Evolutionary conservation across 2,329 filamentous ascomycete genomes (phyloP).

Genomic region (Fusarium napiforme): DNA sequence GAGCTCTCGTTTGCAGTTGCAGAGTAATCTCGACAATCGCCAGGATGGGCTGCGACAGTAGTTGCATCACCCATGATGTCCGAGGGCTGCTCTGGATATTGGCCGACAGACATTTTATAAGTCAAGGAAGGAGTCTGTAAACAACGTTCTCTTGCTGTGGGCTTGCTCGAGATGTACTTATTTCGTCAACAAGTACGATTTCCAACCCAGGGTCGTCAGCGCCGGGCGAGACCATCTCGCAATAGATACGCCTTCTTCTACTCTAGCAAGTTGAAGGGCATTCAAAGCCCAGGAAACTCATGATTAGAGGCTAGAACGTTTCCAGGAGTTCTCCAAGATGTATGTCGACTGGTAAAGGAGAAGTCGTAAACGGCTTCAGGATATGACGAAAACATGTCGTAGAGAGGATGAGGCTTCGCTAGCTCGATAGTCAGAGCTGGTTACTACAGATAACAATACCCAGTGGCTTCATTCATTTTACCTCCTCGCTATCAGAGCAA

Average conservation of each 20-base stretch:
- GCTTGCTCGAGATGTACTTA: too few species aligned
- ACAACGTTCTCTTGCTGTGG: too few species aligned
- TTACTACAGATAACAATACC: fast-evolving
- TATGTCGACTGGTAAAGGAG: too few species aligned
- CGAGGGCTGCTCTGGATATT: too few species aligned
- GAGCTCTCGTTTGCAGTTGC: background rate
- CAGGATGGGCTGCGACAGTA: background rate
- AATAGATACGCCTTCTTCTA: background rate
- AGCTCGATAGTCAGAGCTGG: too few species aligned
- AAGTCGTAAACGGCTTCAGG: background rate
- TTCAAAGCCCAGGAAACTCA: fast-evolving
- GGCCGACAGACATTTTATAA: background rate
- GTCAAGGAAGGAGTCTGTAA: background rate
- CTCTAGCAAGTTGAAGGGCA: background rate
- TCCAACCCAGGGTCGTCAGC: background rate
- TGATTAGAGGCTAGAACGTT: fast-evolving
- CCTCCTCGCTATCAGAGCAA: too few species aligned
- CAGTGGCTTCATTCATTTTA: fast-evolving
- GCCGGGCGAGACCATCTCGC: background rate
- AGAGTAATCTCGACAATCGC: fast-evolving
- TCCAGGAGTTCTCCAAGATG: background rate
- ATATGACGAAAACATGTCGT: fast-evolving
- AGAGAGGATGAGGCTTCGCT: too few species aligned
- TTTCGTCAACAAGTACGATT: too few species aligned
- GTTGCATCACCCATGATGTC: background rate